A percentile compares a stretch with the other conserved stretches of the same genome.
Conservation (phyloP, 108 stramenopile genomes). For the Cyclotella cryptica region DNA sequence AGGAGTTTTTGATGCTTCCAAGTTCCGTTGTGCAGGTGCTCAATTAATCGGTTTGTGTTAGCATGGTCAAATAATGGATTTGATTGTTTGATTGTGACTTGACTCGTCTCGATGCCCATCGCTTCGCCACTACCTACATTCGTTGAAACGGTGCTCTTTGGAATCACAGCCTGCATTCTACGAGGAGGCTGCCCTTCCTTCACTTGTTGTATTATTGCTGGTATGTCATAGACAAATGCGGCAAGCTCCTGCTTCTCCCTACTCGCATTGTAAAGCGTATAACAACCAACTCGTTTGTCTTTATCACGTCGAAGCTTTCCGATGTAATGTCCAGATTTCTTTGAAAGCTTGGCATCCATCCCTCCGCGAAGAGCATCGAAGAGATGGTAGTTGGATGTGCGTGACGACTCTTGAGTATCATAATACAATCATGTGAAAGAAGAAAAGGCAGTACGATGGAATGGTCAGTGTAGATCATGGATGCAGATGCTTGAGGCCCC, state of each 20-base stretch:
- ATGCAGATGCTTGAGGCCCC: background rate
- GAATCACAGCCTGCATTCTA: slow-evolving; percentile 65
- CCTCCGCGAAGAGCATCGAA: slow-evolving; percentile 74
- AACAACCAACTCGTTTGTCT: slow-evolving; percentile 53
- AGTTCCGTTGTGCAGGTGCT: slow-evolving; percentile 41
- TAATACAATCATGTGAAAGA: background rate
- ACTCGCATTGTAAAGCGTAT: slow-evolving; percentile 42
- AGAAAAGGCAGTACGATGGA: background rate
- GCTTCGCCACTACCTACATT: background rate
- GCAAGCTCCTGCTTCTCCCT: slow-evolving; percentile 65
- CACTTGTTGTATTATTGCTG: slow-evolving; percentile 56
- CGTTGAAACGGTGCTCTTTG: slow-evolving; percentile 9
- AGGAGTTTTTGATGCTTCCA: slow-evolving; percentile 37
- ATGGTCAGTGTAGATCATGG: no score
- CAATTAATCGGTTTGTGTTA: slow-evolving; percentile 25
- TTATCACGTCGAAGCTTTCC: slow-evolving; percentile 64
- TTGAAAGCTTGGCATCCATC: slow-evolving; percentile 54
- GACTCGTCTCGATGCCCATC: background rate
- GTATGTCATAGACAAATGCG: slow-evolving; percentile 63
- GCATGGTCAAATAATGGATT: background rate
- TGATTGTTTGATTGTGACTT: slow-evolving; percentile 1
- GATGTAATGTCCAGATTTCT: slow-evolving; percentile 76
- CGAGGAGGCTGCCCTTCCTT: slow-evolving; percentile 72
- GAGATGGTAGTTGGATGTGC: slow-evolving; percentile 67
- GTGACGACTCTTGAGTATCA: slow-evolving; percentile 28